Evolutionary conservation across 2,329 filamentous ascomycete genomes (phyloP).

Genomic region (Xylariaceae sp.): DNA sequence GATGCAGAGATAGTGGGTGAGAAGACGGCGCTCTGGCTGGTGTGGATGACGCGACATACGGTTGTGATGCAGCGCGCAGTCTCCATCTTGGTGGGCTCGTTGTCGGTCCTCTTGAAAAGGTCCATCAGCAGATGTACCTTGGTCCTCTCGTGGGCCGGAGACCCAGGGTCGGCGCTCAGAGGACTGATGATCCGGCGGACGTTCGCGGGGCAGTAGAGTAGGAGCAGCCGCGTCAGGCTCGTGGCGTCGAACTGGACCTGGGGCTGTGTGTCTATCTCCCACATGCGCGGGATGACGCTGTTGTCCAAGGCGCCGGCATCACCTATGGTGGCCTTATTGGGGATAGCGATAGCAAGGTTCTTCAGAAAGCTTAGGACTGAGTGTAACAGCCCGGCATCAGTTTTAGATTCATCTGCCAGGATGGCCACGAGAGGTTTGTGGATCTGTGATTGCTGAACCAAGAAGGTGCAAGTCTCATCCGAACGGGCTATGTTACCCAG

Average conservation of each 20-base stretch:
- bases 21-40: slow-evolving; percentile 23
- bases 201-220: slow-evolving; percentile 49
- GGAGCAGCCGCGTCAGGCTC: slow-evolving; percentile 52
- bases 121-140: slow-evolving; percentile 34
- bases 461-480: slow-evolving; percentile 46
- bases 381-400: slow-evolving; percentile 51
- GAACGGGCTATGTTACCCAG: slow-evolving; percentile 60
- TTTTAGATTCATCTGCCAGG: slow-evolving; percentile 34
- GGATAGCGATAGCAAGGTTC: slow-evolving; percentile 55
- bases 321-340: slow-evolving; percentile 51
- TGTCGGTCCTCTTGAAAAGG: slow-evolving; percentile 40
- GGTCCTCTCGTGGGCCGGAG: slow-evolving; percentile 22
- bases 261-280: slow-evolving; percentile 46
- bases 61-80: slow-evolving; percentile 49
- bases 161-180: slow-evolving; percentile 28
- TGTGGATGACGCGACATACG: slow-evolving; percentile 53
- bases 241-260: slow-evolving; percentile 59
- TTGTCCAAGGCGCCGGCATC: slow-evolving; percentile 33
- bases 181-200: slow-evolving; percentile 38
- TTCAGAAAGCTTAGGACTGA: slow-evolving; percentile 57
- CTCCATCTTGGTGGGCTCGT: slow-evolving; percentile 56
- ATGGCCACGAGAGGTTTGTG: slow-evolving; percentile 41
- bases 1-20: not conserved
- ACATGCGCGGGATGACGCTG: slow-evolving; percentile 46
- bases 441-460: slow-evolving; percentile 43